phyloP scores from a whole-genome alignment of 2,329 filamentous ascomycete species.

The Achaetomium macrosporum region DNA sequence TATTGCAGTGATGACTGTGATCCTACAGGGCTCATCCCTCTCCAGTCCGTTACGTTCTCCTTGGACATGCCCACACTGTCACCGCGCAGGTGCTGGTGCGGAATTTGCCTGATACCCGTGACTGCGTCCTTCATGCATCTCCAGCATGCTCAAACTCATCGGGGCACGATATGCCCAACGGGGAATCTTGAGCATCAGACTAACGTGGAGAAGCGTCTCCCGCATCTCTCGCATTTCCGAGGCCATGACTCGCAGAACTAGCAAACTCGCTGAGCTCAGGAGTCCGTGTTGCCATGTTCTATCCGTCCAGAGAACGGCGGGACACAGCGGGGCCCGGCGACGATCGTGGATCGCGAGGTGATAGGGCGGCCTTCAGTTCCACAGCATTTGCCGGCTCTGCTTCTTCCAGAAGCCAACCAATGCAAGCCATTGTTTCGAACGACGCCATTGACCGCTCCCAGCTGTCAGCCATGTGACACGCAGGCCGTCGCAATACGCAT shows the following conservation, averaged over 20 bases:
- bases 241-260: no score
- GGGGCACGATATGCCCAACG: no score
- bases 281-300: not conserved
- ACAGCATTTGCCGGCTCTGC: conserved; percentile 11
- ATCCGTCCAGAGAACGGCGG: not conserved
- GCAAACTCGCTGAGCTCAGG: not conserved
- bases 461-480: conserved; percentile 3
- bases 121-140: not conserved
- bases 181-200: not conserved
- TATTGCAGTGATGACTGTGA: no score
- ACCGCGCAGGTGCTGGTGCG: no score
- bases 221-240: not conserved
- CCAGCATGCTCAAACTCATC: not conserved
- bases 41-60: no score
- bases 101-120: no score
- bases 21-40: no score
- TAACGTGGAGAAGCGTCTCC: not conserved
- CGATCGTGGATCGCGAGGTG: not conserved
- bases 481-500: conserved; percentile 1
- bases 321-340: not conserved
- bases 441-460: not conserved
- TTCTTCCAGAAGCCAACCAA: conserved; percentile 17
- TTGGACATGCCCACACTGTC: no score
- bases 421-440: not conserved
- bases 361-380: conserved; percentile 9